A percentile compares a stretch with the other conserved stretches of the same genome.
Evolutionary conservation across 139 green algal genomes (phyloP).

Genomic region (Chloropicon primus): DNA sequence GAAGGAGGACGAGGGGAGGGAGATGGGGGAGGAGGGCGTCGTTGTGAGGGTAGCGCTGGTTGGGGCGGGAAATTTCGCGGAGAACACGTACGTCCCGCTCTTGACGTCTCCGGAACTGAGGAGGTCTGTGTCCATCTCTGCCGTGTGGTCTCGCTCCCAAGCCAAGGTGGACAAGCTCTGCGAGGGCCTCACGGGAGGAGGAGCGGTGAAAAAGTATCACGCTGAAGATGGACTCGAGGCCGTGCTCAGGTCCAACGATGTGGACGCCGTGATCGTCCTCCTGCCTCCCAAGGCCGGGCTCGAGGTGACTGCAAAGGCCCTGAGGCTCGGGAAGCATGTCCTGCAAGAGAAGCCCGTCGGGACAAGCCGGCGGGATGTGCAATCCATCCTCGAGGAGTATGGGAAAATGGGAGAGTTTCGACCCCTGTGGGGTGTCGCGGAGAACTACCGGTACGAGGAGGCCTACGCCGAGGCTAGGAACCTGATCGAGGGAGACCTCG

Average conservation of each 20-base stretch:
- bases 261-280: not conserved
- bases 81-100: not conserved
- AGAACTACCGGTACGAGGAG: conserved; percentile 41
- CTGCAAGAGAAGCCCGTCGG: conserved; percentile 39
- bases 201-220: too few relatives aligned
- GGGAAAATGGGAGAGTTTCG: not conserved
- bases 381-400: conserved; percentile 14
- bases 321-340: conserved; percentile 32
- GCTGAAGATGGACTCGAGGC: not conserved
- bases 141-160: too few relatives aligned
- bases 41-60: too few relatives aligned
- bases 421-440: conserved; percentile 30
- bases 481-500: conserved; percentile 13
- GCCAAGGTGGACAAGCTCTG: too few relatives aligned
- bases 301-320: not conserved
- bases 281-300: not conserved
- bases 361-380: not conserved
- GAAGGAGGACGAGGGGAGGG: not conserved
- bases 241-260: not conserved
- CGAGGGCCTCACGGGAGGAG: too few relatives aligned
- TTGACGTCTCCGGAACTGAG: not conserved
- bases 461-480: conserved; percentile 20
- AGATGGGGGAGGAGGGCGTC: not conserved
- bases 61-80: not conserved
- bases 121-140: too few relatives aligned